Conservation (phyloP, 345 rosid species). For the Diplotaxis tenuifolia region DNA sequence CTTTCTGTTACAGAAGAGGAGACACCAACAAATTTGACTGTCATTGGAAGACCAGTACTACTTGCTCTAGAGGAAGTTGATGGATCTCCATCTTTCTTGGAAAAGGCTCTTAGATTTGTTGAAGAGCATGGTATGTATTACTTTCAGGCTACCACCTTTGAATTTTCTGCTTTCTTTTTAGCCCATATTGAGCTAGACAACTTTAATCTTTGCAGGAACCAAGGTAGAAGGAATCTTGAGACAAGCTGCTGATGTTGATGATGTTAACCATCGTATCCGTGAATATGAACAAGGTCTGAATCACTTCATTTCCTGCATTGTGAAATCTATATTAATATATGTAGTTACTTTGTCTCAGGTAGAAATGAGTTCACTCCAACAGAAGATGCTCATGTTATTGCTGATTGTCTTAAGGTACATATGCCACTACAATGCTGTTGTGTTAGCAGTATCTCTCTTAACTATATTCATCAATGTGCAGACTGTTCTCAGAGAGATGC, state of each 20-base stretch:
- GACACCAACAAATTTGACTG: conserved; percentile 49
- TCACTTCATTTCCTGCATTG: not conserved
- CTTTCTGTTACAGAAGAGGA: conserved; percentile 52
- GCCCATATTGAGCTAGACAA: conserved; percentile 27
- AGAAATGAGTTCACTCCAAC: conserved; percentile 59
- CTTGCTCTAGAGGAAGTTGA: conserved; percentile 97
- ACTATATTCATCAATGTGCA: conserved; percentile 38
- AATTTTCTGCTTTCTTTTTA: not conserved
- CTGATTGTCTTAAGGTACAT: conserved; percentile 85
- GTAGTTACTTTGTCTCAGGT: conserved; percentile 51
- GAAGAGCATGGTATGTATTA: conserved; percentile 86
- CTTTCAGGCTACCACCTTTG: conserved; percentile 12
- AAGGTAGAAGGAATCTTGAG: conserved; percentile 93
- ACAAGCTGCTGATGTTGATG: conserved; percentile 98
- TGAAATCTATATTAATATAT: not conserved
- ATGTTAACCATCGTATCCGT: conserved; percentile 66
- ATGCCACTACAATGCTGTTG: not conserved
- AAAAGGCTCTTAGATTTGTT: conserved; percentile 86
- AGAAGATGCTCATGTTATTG: conserved; percentile 93
- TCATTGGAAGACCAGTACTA: conserved; percentile 79
- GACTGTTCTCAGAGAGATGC: conserved; percentile 92
- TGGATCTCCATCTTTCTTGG: conserved; percentile 96
- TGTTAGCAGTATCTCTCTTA: conserved; percentile 18
- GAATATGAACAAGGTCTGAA: conserved; percentile 86
- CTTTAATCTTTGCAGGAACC: conserved; percentile 54